Base-by-base conservation (phyloP, 2,329 filamentous ascomycete genomes). In the Ascochyta fabae region DNA sequence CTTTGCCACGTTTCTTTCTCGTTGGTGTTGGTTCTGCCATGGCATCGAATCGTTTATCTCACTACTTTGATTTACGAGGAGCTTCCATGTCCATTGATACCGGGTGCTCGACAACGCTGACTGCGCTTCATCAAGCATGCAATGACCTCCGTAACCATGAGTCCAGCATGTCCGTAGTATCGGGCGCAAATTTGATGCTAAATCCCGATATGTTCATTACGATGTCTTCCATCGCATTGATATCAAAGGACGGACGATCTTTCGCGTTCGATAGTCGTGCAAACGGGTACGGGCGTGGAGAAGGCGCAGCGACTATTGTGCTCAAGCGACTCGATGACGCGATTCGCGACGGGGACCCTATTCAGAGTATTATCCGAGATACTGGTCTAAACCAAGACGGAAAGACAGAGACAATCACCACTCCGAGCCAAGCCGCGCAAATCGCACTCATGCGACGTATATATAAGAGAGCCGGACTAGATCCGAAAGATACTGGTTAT, bases 371-470 rank as follows among this genome's bases (percentile, higher is more conserved):
- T 7, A 59, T 75, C 2, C 58, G 65, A 38, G 67, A 61, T 4
- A 68, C 62, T n/a, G 69, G 66, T 0, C 46, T 65, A 0, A 61
- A 61, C 48, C 48, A 62, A 39, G 51, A 62, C 36, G 59, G 60
- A 23, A 35, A 58, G 31, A 56, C 61, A 16, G 19, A 36, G 9
- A 52, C 36, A 7, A 59, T 65, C 15, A 62, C 53, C 1, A 27
- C 36, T 6, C 73, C 73, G 3, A 70, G 65, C 44, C 0, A 69
- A 83, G 86, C 63, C 82, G 70, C 76, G 0, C 79, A 81, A 29
- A 48, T 40, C 12, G 15, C 38, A 2, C 47, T 64, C 5, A 61
- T 61, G 12, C 39, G n/a, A n/a, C 27, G 26, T 7, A 13, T 33
- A 1, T 58, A 58, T 10, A 43, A 47, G 31, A 63, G 60, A 13